phyloP scores from a whole-genome alignment of 164 flowering plant species.

The Magnolia changhungtana region DNA sequence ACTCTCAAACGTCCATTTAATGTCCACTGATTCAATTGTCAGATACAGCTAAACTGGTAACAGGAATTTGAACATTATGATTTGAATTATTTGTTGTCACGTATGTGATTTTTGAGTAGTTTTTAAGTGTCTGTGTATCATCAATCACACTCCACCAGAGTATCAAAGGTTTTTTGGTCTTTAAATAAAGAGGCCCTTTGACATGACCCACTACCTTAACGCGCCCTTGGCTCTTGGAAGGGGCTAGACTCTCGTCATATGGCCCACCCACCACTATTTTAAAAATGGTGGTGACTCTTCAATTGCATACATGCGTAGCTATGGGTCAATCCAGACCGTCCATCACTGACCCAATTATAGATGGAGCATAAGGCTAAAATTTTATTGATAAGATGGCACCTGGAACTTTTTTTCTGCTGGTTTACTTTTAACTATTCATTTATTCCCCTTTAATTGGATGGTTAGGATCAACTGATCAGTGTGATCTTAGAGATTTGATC shows the following conservation, averaged over 20 bases:
- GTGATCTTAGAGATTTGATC: neutral
- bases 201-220: neutral
- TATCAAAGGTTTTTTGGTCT: no score
- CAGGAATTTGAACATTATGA: no score
- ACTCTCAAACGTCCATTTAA: no score
- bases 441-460: neutral
- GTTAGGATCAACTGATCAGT: neutral
- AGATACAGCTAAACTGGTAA: no score
- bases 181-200: neutral
- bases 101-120: no score
- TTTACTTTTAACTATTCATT: neutral
- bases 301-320: no score
- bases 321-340: no score
- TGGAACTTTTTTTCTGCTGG: neutral
- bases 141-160: no score
- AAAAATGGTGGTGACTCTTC: neutral
- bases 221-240: neutral
- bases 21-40: no score
- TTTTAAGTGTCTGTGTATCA: no score
- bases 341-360: neutral
- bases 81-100: no score
- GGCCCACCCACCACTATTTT: neutral
- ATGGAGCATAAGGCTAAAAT: neutral
- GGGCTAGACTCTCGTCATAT: neutral
- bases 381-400: neutral